Evolutionary conservation across 2,329 filamentous ascomycete genomes (phyloP).

Genomic region (Chaetomiaceae sp.): DNA sequence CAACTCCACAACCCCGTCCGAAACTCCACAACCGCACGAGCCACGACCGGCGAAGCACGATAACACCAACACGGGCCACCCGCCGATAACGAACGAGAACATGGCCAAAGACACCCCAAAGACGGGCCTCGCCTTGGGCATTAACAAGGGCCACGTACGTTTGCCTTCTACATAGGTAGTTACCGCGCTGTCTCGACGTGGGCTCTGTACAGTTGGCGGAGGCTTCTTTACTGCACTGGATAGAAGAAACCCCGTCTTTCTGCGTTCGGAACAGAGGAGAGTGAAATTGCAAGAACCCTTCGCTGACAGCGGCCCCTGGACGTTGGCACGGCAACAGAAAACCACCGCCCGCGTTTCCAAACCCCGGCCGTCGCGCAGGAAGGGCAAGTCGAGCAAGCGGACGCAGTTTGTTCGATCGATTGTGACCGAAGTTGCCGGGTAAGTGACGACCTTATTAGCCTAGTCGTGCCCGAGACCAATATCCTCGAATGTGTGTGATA

Average conservation of each 20-base stretch:
- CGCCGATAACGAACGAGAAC: conserved; percentile 26
- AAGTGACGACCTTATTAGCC: conserved; percentile 39
- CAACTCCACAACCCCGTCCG: conserved; percentile 7
- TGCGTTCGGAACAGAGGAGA: no score
- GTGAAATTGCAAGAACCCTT: conserved; percentile 31
- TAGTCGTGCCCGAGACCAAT: no score
- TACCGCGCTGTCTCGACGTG: no score
- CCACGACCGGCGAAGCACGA: conserved; percentile 1
- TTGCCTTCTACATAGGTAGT: conserved; percentile 36
- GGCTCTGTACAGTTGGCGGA: no score
- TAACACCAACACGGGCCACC: neutral
- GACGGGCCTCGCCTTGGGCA: conserved; percentile 56
- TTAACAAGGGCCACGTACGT: conserved; percentile 63
- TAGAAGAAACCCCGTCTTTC: no score
- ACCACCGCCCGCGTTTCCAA: conserved; percentile 74
- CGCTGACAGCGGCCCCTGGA: conserved; percentile 34
- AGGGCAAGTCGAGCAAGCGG: conserved; percentile 94
- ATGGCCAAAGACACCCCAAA: conserved; percentile 59
- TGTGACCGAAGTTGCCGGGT: conserved; percentile 97
- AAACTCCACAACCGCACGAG: conserved; percentile 12
- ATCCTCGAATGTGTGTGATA: no score
- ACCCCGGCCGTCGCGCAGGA: conserved; percentile 76
- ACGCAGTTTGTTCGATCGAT: conserved; percentile 96
- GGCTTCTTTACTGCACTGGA: no score
- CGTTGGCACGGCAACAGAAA: conserved; percentile 56